Conservation (phyloP, 208 protist genomes). For the Vickermania ingenoplastis region DNA sequence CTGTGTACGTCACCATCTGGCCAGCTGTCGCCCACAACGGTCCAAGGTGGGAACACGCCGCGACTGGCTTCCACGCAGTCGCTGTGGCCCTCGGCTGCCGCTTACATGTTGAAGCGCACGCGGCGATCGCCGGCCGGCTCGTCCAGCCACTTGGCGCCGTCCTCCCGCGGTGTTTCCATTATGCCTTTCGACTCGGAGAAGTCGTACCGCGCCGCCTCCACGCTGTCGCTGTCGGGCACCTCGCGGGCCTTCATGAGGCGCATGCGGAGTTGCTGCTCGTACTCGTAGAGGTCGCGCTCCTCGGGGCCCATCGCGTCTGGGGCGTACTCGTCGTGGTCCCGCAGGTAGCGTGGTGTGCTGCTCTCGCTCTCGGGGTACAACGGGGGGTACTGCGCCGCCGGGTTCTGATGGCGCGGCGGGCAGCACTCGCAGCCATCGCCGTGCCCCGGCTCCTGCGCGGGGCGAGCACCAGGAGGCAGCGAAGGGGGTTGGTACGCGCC, state of each 20-base stretch:
- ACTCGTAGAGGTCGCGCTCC: background rate
- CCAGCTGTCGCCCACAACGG: no score
- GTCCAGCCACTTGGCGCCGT: background rate
- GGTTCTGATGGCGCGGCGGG: background rate
- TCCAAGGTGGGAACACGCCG: no score
- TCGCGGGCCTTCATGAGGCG: background rate
- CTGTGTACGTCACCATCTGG: no score
- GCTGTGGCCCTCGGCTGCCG: no score
- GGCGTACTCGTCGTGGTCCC: background rate
- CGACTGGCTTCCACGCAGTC: no score
- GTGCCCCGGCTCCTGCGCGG: background rate
- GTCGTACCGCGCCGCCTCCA: background rate
- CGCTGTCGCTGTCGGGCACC: background rate
- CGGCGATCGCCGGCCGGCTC: background rate
- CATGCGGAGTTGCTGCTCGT: slow-evolving; percentile 3
- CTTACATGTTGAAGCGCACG: slow-evolving; percentile 1
- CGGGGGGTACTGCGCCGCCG: background rate
- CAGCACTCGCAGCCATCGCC: background rate
- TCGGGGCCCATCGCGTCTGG: background rate
- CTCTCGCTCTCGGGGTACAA: background rate
- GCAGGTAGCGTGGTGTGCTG: background rate
- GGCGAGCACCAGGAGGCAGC: background rate
- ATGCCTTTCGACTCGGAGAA: background rate
- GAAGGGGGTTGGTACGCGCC: background rate
- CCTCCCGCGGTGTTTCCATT: background rate